These are phyloP conservation scores for Lasiodiplodia sp. DNA, from an alignment of 2,329 filamentous ascomycete species.

Conservation along the genomic window DNA sequence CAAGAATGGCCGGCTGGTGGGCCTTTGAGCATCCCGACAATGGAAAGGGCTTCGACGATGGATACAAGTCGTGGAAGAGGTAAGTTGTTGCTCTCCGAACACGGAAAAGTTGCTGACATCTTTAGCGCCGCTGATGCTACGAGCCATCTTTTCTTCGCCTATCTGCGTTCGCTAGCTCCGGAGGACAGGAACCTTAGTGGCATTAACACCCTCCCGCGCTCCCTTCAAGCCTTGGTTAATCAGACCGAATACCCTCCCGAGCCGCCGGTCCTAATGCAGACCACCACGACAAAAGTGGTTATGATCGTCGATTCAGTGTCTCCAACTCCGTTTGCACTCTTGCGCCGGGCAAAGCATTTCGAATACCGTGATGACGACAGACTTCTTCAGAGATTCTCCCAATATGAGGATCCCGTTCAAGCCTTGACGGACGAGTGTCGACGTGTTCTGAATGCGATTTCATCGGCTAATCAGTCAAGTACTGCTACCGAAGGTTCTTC, in stretches of 20 bases:
- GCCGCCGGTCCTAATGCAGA: conserved; percentile 76
- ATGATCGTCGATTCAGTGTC: conserved; percentile 98
- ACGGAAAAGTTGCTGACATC: conserved; percentile 37
- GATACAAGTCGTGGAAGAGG: conserved; percentile 88
- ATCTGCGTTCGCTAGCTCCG: conserved; percentile 88
- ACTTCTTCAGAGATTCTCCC: conserved; percentile 83
- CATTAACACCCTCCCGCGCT: conserved; percentile 86
- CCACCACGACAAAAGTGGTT: conserved; percentile 84
- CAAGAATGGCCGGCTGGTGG: conserved; percentile 97
- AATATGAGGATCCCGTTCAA: conserved; percentile 86
- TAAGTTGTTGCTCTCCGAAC: conserved; percentile 52
- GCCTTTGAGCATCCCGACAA: conserved; percentile 90
- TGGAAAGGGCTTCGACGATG: conserved; percentile 90
- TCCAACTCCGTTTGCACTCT: conserved; percentile 87
- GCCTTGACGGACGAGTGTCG: conserved; percentile 93
- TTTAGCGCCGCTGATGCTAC: conserved; percentile 88
- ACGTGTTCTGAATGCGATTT: conserved; percentile 87
- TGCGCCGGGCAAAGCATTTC: conserved; percentile 92
- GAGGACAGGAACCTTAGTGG: conserved; percentile 75
- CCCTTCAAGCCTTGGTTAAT: conserved; percentile 86
- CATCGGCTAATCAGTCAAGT: conserved; percentile 85
- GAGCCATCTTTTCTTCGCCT: conserved; percentile 97
- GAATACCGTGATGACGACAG: conserved; percentile 90
- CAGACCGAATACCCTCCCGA: conserved; percentile 95
- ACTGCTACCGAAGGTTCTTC: conserved; percentile 53